Conservation (phyloP, 2,329 filamentous ascomycete species). For the Leptosphaerulina australis region DNA sequence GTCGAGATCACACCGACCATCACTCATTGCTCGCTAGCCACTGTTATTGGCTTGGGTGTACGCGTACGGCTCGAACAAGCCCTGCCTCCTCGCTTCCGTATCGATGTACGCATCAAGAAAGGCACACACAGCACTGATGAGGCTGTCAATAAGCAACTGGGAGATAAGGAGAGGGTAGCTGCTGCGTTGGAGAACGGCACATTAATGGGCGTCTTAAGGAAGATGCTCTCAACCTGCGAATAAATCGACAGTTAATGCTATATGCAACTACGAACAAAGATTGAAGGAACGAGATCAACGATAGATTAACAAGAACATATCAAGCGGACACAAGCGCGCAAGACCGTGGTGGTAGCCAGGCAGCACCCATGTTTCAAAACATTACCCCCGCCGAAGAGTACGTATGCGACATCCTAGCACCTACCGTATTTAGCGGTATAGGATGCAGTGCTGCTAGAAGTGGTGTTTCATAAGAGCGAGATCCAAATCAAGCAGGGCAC, state of each 20-base stretch:
- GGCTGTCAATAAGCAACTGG: slow-evolving; percentile 95
- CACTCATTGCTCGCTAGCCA: slow-evolving; percentile 94
- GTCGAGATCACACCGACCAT: slow-evolving; percentile 96
- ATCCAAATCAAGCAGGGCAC: too few relatives aligned
- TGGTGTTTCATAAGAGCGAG: too few relatives aligned
- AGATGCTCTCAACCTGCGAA: slow-evolving; percentile 88
- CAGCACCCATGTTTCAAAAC: too few relatives aligned
- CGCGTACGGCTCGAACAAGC: slow-evolving; percentile 89
- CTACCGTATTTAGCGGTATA: too few relatives aligned
- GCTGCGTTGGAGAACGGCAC: slow-evolving; percentile 94
- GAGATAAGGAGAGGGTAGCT: slow-evolving; percentile 94
- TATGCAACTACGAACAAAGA: neutral
- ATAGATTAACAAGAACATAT: too few relatives aligned
- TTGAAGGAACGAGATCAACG: neutral
- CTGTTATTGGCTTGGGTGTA: slow-evolving; percentile 92
- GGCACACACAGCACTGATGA: slow-evolving; percentile 95
- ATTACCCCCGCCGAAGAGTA: too few relatives aligned
- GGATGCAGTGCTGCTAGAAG: too few relatives aligned
- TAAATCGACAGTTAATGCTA: slow-evolving; percentile 38
- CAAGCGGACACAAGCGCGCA: too few relatives aligned
- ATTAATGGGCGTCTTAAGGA: slow-evolving; percentile 83
- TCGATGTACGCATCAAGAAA: slow-evolving; percentile 93
- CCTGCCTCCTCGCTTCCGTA: slow-evolving; percentile 85
- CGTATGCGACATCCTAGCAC: too few relatives aligned
- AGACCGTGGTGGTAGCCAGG: too few relatives aligned